phyloP scores from a whole-genome alignment of 805 yeast genomes.

The Zygosaccharomyces gambellarensis region DNA sequence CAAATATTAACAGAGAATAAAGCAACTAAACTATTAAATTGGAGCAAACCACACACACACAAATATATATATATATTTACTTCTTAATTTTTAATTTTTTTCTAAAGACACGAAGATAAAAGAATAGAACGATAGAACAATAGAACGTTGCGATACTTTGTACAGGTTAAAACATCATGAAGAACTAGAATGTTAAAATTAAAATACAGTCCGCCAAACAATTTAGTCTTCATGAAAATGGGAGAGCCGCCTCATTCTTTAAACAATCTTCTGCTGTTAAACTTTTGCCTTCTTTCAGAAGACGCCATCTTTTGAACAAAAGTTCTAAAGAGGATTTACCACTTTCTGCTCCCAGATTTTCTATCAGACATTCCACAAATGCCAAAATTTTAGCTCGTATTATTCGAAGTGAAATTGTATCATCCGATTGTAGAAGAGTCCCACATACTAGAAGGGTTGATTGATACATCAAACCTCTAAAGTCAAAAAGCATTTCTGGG shows the following conservation, averaged over 20 bases:
- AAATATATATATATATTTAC: neutral
- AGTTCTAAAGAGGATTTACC: slow-evolving; percentile 10
- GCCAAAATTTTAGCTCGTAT: slow-evolving; percentile 11
- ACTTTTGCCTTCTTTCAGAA: neutral
- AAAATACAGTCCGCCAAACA: too few species aligned
- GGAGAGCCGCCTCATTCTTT: slow-evolving; percentile 5
- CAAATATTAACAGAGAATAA: too few species aligned
- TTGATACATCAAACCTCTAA: slow-evolving; percentile 16
- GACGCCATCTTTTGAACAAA: slow-evolving; percentile 11
- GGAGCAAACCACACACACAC: neutral
- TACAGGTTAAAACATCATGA: neutral
- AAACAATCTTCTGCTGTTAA: neutral
- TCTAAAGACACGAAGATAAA: too few species aligned
- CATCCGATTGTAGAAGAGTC: slow-evolving; percentile 2
- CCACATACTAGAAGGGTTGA: slow-evolving; percentile 10
- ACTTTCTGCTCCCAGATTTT: slow-evolving; percentile 15
- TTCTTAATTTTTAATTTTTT: too few species aligned
- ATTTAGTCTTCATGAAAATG: slow-evolving; percentile 4
- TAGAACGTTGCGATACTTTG: neutral
- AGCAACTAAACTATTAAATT: too few species aligned
- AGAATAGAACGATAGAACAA: neutral
- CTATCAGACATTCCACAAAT: slow-evolving; percentile 10
- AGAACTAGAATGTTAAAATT: too few species aligned
- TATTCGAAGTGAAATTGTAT: slow-evolving; percentile 1
- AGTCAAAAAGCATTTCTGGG: slow-evolving; percentile 8